Base-by-base conservation (phyloP, 2,329 filamentous ascomycete species). In the Immersiporthe knoxdaviesiana region DNA sequence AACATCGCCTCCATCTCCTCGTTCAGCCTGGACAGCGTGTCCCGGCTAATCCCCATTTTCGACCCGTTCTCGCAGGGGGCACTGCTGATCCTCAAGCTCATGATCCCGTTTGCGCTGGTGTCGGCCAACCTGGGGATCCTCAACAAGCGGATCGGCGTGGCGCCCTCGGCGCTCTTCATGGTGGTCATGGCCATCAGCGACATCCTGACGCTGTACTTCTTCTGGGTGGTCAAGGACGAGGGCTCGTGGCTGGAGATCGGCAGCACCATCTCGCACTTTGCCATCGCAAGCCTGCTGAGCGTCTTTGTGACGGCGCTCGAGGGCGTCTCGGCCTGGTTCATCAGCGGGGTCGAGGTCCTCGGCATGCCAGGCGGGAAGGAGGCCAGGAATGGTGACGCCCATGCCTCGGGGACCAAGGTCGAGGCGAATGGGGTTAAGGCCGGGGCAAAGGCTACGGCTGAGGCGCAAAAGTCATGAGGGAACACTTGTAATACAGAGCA, bases 211-310 rank as follows among this genome's bases (percentile, higher is more conserved):
- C 84, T 99, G 65, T 93, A 96, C 75, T 99, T 99, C 83, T 99
- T 99, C 81, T 99, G 93, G 89, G 93, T 97, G 75, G 96, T 99
- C 60, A 92, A 92, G 76, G 96, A 99, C 74, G 96, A 99, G 78
- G 96, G 96, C 0, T 96, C 92, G 30, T 99, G 96, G 96, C 82
- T 99, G 70, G 96, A 99, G 78, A 99, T 99, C 77, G 96, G 96
- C 41, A 97, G 93, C 37, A 97, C 93, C 3, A 99, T 99, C 73
- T 97, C 89, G 76, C 94, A 98, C 78, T 99, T 98, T 79, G 89
- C 90, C 71, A 98, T 99, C 81, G 95, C 94, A 24, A 97, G 93
- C 79, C 79, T 93, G 74, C 77, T 98, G 59, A 96, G 94, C 74
- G 90, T 97, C 11, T 99, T 99, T 81, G 94, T 99, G 58, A 93